These are phyloP conservation scores for Helotiales sp. DNA, from an alignment of 2,329 filamentous ascomycete species.

Conservation along the genomic window DNA sequence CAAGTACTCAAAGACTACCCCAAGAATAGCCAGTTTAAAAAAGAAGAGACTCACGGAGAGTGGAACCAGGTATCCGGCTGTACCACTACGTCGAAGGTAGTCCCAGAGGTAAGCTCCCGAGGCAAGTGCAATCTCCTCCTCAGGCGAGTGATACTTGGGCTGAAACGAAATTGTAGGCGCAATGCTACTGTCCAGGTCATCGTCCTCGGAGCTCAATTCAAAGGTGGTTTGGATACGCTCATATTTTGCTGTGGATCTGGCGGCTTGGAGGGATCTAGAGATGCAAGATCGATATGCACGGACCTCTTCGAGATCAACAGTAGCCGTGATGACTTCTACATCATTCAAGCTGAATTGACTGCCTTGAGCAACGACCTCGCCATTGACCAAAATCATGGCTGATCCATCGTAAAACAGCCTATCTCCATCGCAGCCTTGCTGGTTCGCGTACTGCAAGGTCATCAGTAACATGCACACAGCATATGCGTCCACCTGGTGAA, in stretches of 20 bases:
- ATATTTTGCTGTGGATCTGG: constrained; percentile 1
- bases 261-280: neutral
- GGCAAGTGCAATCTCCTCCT: constrained; percentile 67
- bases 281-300: neutral
- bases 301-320: constrained; percentile 4
- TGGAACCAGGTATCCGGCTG: neutral
- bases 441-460: neutral
- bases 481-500: neutral
- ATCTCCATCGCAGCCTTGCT: constrained; percentile 7
- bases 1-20: too few species aligned
- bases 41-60: constrained; percentile 27
- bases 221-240: neutral
- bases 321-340: constrained; percentile 1
- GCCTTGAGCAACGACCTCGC: constrained; percentile 2
- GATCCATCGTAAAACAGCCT: constrained; percentile 3
- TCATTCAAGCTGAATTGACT: neutral
- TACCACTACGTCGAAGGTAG: constrained; percentile 47
- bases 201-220: neutral
- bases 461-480: neutral
- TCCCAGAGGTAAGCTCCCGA: constrained; percentile 69
- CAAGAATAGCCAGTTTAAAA: too few species aligned
- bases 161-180: neutral
- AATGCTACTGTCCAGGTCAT: neutral
- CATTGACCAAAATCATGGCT: constrained; percentile 3
- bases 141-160: constrained; percentile 52